A percentile compares a stretch with the other conserved stretches of the same genome.
These are phyloP conservation scores for Cordyceps pruinosa DNA, from an alignment of 2,329 filamentous ascomycete genomes.

Conservation along the genomic window DNA sequence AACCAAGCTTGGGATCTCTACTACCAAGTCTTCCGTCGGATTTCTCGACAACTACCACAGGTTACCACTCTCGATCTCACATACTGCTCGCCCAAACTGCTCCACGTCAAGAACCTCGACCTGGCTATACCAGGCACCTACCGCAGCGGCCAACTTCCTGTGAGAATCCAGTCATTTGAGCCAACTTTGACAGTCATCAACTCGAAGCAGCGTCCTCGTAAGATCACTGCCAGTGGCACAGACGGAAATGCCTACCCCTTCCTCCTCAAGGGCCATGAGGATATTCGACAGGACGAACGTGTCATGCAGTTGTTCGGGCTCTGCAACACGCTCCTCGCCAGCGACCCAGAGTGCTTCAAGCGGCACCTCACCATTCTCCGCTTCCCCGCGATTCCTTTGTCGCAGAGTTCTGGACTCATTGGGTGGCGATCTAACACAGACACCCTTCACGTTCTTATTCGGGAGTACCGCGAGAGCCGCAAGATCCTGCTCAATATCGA, in stretches of 20 bases:
- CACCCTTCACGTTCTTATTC: constrained; percentile 90
- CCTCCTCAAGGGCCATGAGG: constrained; percentile 95
- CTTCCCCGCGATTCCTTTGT: constrained; percentile 94
- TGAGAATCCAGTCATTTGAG: constrained; percentile 84
- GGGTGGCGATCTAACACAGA: constrained; percentile 98
- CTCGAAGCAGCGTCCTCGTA: constrained; percentile 91
- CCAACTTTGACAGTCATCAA: constrained; percentile 86
- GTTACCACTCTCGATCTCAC: constrained; percentile 88
- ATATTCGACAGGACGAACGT: constrained; percentile 96
- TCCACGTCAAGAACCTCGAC: constrained; percentile 77
- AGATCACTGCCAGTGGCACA: constrained; percentile 80
- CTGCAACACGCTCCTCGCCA: constrained; percentile 88
- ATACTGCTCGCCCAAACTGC: constrained; percentile 92
- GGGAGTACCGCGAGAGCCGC: constrained; percentile 92
- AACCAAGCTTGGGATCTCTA: constrained; percentile 99
- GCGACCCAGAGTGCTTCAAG: constrained; percentile 95
- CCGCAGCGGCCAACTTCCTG: constrained; percentile 67
- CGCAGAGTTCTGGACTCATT: constrained; percentile 88
- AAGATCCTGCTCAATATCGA: constrained; percentile 99
- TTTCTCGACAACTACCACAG: constrained; percentile 86
- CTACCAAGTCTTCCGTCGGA: constrained; percentile 95
- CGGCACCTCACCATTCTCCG: constrained; percentile 93
- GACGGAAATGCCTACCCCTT: constrained; percentile 86
- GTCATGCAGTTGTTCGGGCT: constrained; percentile 99
- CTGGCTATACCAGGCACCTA: constrained; percentile 96